A percentile compares a stretch with the other conserved stretches of the same genome.
phyloP scores from a whole-genome alignment of 2,329 filamentous ascomycete genomes.

The Ceratocystis albifundus region DNA sequence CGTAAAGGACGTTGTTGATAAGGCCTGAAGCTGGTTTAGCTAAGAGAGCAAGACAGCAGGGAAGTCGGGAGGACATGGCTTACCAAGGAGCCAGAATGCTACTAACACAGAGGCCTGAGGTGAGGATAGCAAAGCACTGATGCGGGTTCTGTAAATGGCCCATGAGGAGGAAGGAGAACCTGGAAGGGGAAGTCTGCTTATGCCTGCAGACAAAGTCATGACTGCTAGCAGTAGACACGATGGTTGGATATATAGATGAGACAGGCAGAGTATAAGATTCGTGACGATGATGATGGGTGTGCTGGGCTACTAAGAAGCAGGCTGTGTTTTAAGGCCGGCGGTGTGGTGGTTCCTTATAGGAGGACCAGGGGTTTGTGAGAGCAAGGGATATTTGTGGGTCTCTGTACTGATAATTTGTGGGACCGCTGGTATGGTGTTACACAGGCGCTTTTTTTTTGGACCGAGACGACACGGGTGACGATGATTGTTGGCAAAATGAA shows the following conservation, averaged over 20 bases:
- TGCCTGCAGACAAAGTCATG: background rate
- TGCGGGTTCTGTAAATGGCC: constrained; percentile 57
- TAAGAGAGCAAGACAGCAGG: background rate
- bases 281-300: background rate
- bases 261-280: background rate
- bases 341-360: background rate
- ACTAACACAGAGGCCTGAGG: constrained; percentile 59
- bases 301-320: too few relatives aligned
- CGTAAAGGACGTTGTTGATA: constrained; percentile 96
- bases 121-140: constrained; percentile 52
- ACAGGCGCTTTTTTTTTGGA: background rate
- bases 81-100: constrained; percentile 93
- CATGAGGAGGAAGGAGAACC: constrained; percentile 54
- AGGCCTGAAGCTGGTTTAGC: constrained; percentile 28
- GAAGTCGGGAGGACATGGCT: background rate
- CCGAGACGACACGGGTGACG: background rate
- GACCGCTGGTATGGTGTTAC: background rate
- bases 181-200: constrained; percentile 44
- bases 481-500: too few relatives aligned
- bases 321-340: background rate
- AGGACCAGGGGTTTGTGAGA: background rate
- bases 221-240: background rate
- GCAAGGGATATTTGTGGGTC: background rate
- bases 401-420: background rate
- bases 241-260: background rate